Evolutionary conservation across 495 filamentous ascomycete genomes (phyloP).

Genomic region (Hypoxylon rickii): DNA sequence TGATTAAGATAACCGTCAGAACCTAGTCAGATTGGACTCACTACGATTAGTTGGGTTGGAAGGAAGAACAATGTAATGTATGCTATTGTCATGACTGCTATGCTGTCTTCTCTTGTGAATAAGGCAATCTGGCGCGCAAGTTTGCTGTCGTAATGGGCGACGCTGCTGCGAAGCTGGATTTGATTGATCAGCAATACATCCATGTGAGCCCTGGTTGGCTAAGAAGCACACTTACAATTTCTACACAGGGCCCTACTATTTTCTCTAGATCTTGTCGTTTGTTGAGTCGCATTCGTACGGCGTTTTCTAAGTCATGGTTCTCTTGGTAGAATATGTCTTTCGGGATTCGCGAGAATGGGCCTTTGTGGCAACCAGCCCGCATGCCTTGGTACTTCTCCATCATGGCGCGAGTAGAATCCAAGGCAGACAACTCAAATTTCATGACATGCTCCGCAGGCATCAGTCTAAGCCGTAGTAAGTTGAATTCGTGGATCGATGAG

Average conservation of each 20-base stretch:
- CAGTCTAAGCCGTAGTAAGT: neutral
- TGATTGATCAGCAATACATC: neutral
- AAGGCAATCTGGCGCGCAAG: neutral
- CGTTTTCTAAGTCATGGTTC: neutral
- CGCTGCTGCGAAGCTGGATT: neutral
- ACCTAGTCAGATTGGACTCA: no score
- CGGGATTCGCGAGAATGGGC: neutral
- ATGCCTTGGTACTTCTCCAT: neutral
- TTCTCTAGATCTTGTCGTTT: neutral
- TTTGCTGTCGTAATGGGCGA: neutral
- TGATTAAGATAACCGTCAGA: neutral
- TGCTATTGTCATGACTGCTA: slow-evolving; percentile 6
- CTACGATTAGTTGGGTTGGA: slow-evolving; percentile 6
- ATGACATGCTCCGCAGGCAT: neutral
- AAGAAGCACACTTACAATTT: slow-evolving; percentile 1
- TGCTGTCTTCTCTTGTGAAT: neutral
- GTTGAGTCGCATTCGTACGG: neutral
- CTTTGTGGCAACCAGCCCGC: neutral
- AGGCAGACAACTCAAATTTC: neutral
- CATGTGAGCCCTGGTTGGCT: neutral
- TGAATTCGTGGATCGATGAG: neutral
- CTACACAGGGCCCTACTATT: neutral
- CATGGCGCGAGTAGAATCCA: neutral
- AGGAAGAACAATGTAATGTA: slow-evolving; percentile 6
- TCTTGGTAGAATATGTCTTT: neutral